phyloP scores from a whole-genome alignment of 148 eudicot genomes.

The Rhododendron kiyosumense region DNA sequence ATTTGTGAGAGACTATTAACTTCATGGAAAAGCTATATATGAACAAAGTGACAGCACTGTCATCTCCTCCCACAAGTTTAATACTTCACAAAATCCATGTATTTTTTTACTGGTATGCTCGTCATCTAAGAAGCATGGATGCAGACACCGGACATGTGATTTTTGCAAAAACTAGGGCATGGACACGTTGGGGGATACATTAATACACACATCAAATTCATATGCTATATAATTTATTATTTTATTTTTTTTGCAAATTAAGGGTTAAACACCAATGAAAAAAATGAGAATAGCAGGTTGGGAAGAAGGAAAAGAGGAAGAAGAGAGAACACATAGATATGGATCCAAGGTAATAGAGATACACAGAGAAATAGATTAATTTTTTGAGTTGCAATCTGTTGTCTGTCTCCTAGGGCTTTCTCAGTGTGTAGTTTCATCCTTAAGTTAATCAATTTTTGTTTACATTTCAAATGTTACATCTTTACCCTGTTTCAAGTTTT shows the following conservation, averaged over 20 bases:
- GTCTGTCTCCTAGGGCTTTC: background rate
- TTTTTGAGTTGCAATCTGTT: background rate
- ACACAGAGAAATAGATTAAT: background rate
- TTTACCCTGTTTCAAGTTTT: background rate
- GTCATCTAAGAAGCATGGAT: background rate
- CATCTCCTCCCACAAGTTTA: background rate
- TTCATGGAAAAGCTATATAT: background rate
- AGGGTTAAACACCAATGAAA: background rate
- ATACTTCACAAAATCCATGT: background rate
- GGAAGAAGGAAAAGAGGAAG: background rate
- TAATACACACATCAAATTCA: background rate
- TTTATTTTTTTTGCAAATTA: background rate
- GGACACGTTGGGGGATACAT: background rate
- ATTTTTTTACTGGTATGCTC: background rate
- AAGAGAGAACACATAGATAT: background rate
- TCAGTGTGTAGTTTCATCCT: background rate
- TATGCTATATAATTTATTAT: background rate
- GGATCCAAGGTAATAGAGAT: no score
- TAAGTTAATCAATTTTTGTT: no score
- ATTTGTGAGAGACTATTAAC: background rate
- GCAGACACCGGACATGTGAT: background rate
- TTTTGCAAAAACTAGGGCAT: background rate
- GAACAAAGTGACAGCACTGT: background rate
- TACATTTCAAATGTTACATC: background rate
- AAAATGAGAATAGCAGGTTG: background rate